Evolutionary conservation across 2,329 filamentous ascomycete genomes (phyloP).

Genomic region (Cadophora malorum): DNA sequence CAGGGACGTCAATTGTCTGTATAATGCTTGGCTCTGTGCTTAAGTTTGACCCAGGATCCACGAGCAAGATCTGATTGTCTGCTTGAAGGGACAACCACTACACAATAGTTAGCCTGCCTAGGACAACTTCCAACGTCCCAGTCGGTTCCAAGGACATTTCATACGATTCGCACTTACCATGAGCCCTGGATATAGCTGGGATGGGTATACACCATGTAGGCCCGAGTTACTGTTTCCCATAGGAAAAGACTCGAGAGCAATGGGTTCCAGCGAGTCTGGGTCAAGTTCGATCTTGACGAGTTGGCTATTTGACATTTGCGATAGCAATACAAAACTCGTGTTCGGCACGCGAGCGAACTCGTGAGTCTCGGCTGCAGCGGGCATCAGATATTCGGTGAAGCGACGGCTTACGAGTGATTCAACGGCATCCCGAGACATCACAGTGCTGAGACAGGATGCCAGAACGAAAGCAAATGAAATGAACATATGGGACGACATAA

Average conservation of each 20-base stretch:
- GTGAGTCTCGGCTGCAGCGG: constrained; percentile 1
- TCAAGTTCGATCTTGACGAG: constrained; percentile 16
- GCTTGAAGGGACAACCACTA: constrained; percentile 12
- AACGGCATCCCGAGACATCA: neutral
- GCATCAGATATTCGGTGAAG: constrained; percentile 2
- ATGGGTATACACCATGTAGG: constrained; percentile 8
- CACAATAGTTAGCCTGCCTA: neutral
- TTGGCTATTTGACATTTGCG: constrained; percentile 9
- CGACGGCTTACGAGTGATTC: constrained; percentile 9
- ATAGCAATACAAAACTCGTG: constrained; percentile 6
- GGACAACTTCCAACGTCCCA: too few relatives aligned
- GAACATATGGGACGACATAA: neutral
- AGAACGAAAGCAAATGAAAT: neutral
- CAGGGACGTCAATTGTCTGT: constrained; percentile 2
- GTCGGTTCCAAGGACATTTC: neutral
- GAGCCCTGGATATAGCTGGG: constrained; percentile 2
- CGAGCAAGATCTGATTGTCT: constrained; percentile 11
- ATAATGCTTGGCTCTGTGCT: neutral
- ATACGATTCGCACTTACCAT: neutral
- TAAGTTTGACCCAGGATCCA: constrained; percentile 5
- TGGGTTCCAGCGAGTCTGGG: neutral
- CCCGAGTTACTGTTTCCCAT: constrained; percentile 12
- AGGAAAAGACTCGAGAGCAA: constrained; percentile 9
- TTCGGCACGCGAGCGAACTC: constrained; percentile 13
- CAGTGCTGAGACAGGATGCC: neutral